Conservation (phyloP, 306 rosid genomes). For the Casuarina cunninghamiana region DNA sequence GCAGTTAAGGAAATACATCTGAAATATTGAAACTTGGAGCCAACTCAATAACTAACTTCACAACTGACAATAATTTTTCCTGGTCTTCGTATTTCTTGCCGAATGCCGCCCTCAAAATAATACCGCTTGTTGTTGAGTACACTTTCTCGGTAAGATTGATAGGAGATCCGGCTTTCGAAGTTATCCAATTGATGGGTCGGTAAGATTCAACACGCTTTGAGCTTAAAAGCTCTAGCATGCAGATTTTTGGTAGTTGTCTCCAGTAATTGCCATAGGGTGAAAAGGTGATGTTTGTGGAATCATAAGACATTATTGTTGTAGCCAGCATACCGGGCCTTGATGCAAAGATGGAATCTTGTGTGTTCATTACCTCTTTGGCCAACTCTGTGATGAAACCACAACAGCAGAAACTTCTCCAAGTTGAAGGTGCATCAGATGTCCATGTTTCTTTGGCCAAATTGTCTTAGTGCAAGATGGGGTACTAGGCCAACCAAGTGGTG, state of each 20-base stretch:
- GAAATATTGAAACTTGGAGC: constrained; percentile 31
- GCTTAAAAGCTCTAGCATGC: constrained; percentile 30
- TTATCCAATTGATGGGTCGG: constrained; percentile 8
- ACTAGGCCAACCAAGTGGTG: constrained; percentile 24
- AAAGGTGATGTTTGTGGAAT: constrained; percentile 1
- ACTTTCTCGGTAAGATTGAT: constrained; percentile 24
- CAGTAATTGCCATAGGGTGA: constrained; percentile 38
- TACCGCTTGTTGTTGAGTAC: not conserved
- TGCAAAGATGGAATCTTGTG: constrained; percentile 36
- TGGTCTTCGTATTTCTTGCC: constrained; percentile 33
- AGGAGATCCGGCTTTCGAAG: constrained; percentile 15
- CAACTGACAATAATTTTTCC: constrained; percentile 3
- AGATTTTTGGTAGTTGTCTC: constrained; percentile 32
- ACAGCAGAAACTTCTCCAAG: constrained; percentile 40
- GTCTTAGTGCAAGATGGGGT: constrained; percentile 13
- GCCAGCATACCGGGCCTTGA: constrained; percentile 24
- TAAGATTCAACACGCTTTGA: constrained; percentile 12
- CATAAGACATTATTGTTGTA: constrained; percentile 1
- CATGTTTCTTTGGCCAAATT: constrained; percentile 30
- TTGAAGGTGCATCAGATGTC: constrained; percentile 40
- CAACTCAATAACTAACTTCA: not conserved
- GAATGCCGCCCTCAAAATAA: constrained; percentile 13
- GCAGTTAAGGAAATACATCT: constrained; percentile 43
- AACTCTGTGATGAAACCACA: constrained; percentile 41
- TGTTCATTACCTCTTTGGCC: constrained; percentile 44